Evolutionary conservation across 495 filamentous ascomycete genomes (phyloP).

Genomic region (Apiosordaria backusii): DNA sequence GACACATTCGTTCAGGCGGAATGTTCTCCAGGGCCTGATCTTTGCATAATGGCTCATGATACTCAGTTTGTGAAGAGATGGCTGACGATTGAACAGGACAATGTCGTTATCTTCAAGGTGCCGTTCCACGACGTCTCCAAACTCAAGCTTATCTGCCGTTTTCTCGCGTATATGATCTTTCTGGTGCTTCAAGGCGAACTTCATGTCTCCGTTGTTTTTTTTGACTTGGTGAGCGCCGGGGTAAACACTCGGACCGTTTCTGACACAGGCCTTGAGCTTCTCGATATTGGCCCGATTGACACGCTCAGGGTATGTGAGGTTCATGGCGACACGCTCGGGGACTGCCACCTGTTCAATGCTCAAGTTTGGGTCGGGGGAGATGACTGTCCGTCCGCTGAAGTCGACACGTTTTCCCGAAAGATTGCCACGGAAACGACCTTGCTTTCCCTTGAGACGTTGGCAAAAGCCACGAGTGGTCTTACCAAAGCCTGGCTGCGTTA

Average conservation of each 20-base stretch:
- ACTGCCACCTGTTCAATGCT: conserved; percentile 92
- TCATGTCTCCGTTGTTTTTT: conserved; percentile 58
- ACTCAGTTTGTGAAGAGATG: conserved; percentile 95
- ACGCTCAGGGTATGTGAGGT: conserved; percentile 89
- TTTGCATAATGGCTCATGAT: conserved; percentile 93
- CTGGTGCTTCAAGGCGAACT: conserved; percentile 71
- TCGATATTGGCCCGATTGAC: conserved; percentile 78
- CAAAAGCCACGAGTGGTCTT: conserved; percentile 89
- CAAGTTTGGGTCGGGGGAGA: conserved; percentile 93
- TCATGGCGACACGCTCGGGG: conserved; percentile 83
- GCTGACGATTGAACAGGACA: conserved; percentile 96
- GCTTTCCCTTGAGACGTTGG: conserved; percentile 93
- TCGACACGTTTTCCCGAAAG: conserved; percentile 97
- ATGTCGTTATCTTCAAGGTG: conserved; percentile 96
- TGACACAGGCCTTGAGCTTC: conserved; percentile 68
- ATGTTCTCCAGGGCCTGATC: conserved; percentile 91
- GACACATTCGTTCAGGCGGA: conserved; percentile 95
- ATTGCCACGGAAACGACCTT: conserved; percentile 95
- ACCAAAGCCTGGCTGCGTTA: conserved; percentile 68
- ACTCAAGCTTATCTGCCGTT: conserved; percentile 65
- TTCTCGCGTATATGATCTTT: conserved; percentile 47
- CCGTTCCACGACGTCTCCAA: conserved; percentile 87
- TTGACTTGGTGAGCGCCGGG: conserved; percentile 82
- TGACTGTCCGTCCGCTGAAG: conserved; percentile 95
- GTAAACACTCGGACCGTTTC: conserved; percentile 70